These are phyloP conservation scores for Hericium alpestre DNA, from an alignment of 768 basidiomycete species.

Conservation along the genomic window DNA sequence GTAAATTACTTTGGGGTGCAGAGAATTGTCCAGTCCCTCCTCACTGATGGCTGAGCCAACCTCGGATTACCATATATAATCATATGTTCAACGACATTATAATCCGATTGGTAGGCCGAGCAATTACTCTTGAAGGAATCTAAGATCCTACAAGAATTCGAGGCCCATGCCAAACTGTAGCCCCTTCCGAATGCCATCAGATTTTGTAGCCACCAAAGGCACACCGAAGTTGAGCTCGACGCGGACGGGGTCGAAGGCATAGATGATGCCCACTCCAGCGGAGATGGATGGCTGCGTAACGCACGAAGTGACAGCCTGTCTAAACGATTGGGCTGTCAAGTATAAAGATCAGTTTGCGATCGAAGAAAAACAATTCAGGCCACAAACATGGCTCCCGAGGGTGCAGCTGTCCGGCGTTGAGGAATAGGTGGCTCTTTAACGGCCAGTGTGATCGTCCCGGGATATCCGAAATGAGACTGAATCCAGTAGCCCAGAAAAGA, in stretches of 20 bases:
- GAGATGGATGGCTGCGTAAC: slow-evolving; percentile 59
- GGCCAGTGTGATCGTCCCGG: slow-evolving; percentile 76
- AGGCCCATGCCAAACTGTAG: slow-evolving; percentile 75
- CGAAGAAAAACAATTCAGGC: background rate
- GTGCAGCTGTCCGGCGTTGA: slow-evolving; percentile 75
- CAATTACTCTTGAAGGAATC: too few relatives aligned
- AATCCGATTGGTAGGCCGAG: too few relatives aligned
- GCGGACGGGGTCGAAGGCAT: slow-evolving; percentile 73
- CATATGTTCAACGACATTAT: too few relatives aligned
- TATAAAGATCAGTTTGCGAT: slow-evolving; percentile 1
- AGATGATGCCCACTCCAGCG: slow-evolving; percentile 74
- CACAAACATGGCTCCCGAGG: slow-evolving; percentile 44
- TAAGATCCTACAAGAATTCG: slow-evolving; percentile 49
- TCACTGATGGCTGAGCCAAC: too few relatives aligned
- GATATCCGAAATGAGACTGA: slow-evolving; percentile 65
- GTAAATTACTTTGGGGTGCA: too few relatives aligned
- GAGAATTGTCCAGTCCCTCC: too few relatives aligned
- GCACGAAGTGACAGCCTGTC: slow-evolving; percentile 29
- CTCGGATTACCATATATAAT: too few relatives aligned
- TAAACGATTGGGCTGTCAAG: slow-evolving; percentile 25
- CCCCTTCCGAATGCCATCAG: slow-evolving; percentile 59
- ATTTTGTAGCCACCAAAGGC: slow-evolving; percentile 59
- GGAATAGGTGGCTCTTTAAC: slow-evolving; percentile 66
- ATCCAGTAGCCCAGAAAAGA: slow-evolving; percentile 66
- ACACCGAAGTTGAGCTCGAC: slow-evolving; percentile 84